Evolutionary conservation across 148 eudicot species (phyloP), one percentile per base, ranked within the genome.

Genomic region (Selenicereus undatus): DNA sequence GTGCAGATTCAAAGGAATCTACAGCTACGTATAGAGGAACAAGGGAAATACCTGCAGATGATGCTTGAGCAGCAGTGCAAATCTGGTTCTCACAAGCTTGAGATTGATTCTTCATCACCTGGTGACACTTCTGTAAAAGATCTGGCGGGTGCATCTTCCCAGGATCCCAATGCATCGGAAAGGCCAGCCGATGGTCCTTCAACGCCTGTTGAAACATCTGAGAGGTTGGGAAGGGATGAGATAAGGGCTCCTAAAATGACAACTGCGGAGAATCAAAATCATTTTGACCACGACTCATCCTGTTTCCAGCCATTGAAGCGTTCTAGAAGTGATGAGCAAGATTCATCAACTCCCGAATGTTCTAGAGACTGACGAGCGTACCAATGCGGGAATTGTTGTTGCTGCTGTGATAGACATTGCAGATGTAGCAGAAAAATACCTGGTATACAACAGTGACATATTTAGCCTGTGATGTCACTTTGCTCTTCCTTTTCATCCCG

Each of bases 1-100:
- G 21, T 86, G 85, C 91, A 95, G 98, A 93, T 93, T 82, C 98
- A 95, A 87, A 90, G 97, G 84, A 95, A 83, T 78, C 84, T 95
- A 73, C 98, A 95, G 87, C 86, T 95, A 69, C 89, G 90, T 76
- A 93, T 95, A 83, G 98, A 95, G 88, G 98, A 95, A 82, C 98
- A 95, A 88, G 98, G 98, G 50, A 89, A 77, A 83, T 88, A 84
- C 84, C 94, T 95, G 58, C 95, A 95, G 86, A 89, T 86, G 97
- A 95, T 95, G 93, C 86, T 95, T 80, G 95, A 91, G 83, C 88
- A 89, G 86, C 98, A 94, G 86, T 85, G 85, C 85, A 86, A 91
- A 81, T 82, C 90, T 45, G 96, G 89, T 22, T 71, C 77, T 64
- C 87, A 86, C 78, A 82, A 77, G 75, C 80, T 81, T 65, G 85